Evolutionary conservation across 2,329 filamentous ascomycete species (phyloP).

Genomic region (Bretziella fagacearum): DNA sequence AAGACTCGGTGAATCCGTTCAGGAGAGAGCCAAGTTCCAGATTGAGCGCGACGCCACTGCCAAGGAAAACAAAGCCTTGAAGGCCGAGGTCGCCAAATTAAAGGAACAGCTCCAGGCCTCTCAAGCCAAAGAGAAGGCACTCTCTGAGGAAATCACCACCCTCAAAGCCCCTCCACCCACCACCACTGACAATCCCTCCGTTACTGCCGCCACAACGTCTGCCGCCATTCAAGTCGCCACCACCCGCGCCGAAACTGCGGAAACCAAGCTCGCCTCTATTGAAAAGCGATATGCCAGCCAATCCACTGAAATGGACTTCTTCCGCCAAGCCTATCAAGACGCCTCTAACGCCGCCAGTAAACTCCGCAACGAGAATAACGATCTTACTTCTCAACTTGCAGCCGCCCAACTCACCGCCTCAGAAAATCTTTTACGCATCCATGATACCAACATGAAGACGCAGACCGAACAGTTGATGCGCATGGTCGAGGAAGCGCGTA

Average conservation of each 20-base stretch:
- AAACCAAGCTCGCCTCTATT: constrained; percentile 2
- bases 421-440: constrained; percentile 30
- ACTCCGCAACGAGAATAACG: constrained; percentile 29
- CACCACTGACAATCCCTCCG: not conserved
- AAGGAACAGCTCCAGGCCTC: constrained; percentile 19
- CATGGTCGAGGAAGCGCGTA: constrained; percentile 27
- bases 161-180: constrained; percentile 9
- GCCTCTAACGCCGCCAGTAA: constrained; percentile 32
- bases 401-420: constrained; percentile 27
- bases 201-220: not conserved
- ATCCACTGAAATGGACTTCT: constrained; percentile 37
- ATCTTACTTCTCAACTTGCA: constrained; percentile 27
- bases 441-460: constrained; percentile 27
- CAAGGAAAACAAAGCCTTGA: constrained; percentile 22
- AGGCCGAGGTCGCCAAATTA: constrained; percentile 21
- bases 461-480: constrained; percentile 23
- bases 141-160: constrained; percentile 20
- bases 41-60: constrained; percentile 24
- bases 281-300: constrained; percentile 24
- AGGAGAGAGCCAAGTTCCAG: constrained; percentile 33
- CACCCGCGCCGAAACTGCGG: constrained; percentile 6
- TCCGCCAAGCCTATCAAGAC: constrained; percentile 41
- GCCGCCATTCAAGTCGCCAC: constrained; percentile 1
- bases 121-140: constrained; percentile 19
- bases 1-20: constrained; percentile 32